phyloP scores from a whole-genome alignment of 1,284 basidiomycete genomes.

The Apiotrichum laibachii region DNA sequence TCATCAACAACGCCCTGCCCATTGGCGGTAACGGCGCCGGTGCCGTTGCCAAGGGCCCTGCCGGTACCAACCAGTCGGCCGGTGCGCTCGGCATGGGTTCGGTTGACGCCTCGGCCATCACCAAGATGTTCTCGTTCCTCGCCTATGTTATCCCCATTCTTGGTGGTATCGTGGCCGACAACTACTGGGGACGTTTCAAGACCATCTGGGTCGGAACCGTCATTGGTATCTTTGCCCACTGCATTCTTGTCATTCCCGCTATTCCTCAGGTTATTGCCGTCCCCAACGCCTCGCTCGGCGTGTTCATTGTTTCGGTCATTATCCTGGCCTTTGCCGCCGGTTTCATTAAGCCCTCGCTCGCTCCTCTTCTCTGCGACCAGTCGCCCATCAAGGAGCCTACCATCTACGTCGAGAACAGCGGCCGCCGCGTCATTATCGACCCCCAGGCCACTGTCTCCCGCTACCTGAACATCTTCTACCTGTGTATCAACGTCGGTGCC shows the following conservation, averaged over 20 bases:
- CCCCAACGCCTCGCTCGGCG: slow-evolving; percentile 26
- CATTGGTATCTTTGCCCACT: slow-evolving; percentile 40
- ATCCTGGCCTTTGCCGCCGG: slow-evolving; percentile 48
- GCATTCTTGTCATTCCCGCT: slow-evolving; percentile 39
- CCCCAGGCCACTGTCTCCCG: slow-evolving; percentile 42
- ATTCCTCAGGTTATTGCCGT: slow-evolving; percentile 43
- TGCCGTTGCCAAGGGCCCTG: slow-evolving; percentile 66
- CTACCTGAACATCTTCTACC: slow-evolving; percentile 44
- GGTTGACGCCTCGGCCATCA: slow-evolving; percentile 28
- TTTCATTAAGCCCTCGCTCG: slow-evolving; percentile 49
- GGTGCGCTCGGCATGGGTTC: slow-evolving; percentile 53
- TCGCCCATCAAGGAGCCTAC: slow-evolving; percentile 39
- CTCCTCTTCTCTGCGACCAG: slow-evolving; percentile 49
- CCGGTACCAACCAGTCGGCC: slow-evolving; percentile 57
- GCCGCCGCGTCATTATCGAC: slow-evolving; percentile 49
- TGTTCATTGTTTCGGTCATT: slow-evolving; percentile 49
- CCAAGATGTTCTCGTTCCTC: slow-evolving; percentile 33
- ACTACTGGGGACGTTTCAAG: slow-evolving; percentile 66
- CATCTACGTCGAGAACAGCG: slow-evolving; percentile 32
- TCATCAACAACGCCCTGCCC: slow-evolving; percentile 56
- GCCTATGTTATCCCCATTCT: slow-evolving; percentile 41
- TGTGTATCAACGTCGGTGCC: slow-evolving; percentile 49
- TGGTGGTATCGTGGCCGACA: slow-evolving; percentile 59
- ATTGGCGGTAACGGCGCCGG: slow-evolving; percentile 62
- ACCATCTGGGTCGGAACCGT: slow-evolving; percentile 58